phyloP scores from a whole-genome alignment of 805 yeast genomes.

The Suhomyces vadensis region DNA sequence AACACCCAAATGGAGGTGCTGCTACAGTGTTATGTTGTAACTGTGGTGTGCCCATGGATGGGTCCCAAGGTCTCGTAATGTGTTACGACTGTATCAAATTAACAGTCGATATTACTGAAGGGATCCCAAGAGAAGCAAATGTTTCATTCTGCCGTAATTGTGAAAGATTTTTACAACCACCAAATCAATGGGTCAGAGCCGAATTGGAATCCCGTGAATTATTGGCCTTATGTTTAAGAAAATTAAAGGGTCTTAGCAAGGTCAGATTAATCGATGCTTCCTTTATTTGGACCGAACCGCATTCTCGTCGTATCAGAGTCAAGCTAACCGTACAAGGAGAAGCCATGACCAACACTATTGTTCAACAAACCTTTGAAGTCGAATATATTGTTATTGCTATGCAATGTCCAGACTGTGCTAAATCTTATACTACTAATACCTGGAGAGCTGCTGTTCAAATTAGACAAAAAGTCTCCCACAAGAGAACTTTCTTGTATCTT shows the following conservation, averaged over 20 bases:
- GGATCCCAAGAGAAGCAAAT: constrained; percentile 88
- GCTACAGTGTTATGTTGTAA: constrained; percentile 96
- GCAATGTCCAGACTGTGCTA: constrained; percentile 99
- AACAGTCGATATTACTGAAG: constrained; percentile 91
- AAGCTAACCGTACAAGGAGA: constrained; percentile 96
- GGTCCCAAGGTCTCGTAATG: constrained; percentile 89
- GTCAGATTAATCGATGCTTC: constrained; percentile 90
- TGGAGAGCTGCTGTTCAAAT: constrained; percentile 98
- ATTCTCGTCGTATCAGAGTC: constrained; percentile 89
- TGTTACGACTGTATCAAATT: constrained; percentile 96
- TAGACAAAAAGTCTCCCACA: constrained; percentile 95
- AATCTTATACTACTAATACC: constrained; percentile 92
- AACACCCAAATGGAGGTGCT: constrained; percentile 29
- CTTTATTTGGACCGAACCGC: constrained; percentile 99
- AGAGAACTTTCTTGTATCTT: constrained; percentile 91
- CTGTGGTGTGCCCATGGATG: constrained; percentile 99
- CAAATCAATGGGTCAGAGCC: constrained; percentile 88
- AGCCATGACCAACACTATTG: constrained; percentile 85
- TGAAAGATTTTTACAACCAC: constrained; percentile 94
- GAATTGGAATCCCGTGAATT: constrained; percentile 91
- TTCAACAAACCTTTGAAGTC: constrained; percentile 93
- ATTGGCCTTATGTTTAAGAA: constrained; percentile 83
- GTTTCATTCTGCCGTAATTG: constrained; percentile 95
- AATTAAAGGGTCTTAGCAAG: constrained; percentile 82
- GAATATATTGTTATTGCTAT: constrained; percentile 90